Conservation (phyloP, 129 eudicot species). For the Dittrichia graveolens region DNA sequence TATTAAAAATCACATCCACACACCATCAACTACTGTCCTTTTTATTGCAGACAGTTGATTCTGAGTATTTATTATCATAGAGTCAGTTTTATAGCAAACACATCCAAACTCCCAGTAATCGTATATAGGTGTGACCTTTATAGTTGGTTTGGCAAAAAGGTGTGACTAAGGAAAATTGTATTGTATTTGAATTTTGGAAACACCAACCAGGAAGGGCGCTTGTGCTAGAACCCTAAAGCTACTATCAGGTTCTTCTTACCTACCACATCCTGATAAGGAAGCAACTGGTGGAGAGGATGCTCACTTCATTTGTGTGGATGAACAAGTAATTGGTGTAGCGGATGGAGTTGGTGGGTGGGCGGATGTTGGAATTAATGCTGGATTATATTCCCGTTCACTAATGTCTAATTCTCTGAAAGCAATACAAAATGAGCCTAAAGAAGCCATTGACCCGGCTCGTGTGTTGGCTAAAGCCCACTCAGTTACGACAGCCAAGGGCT, state of each 20-base stretch:
- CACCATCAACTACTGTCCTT: not conserved
- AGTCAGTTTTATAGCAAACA: not conserved
- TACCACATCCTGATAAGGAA: slow-evolving; percentile 89
- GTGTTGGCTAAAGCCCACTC: slow-evolving; percentile 80
- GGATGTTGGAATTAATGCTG: slow-evolving; percentile 85
- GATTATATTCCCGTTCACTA: slow-evolving; percentile 78
- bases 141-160: not conserved
- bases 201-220: slow-evolving; percentile 26
- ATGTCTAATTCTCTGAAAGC: slow-evolving; percentile 80
- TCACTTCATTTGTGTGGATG: slow-evolving; percentile 80
- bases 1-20: not conserved
- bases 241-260: slow-evolving; percentile 68
- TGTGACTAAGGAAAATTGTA: not conserved
- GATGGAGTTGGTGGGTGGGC: slow-evolving; percentile 99
- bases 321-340: slow-evolving; percentile 87
- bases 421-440: slow-evolving; percentile 54
- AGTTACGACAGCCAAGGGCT: slow-evolving; percentile 65
- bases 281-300: slow-evolving; percentile 95
- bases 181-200: not conserved
- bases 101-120: not conserved
- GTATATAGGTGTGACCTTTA: not conserved
- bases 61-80: not conserved
- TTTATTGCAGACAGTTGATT: not conserved
- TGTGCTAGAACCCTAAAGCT: slow-evolving; percentile 47
- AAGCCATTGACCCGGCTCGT: slow-evolving; percentile 62